Base-by-base conservation (phyloP, 805 yeast species). In the Suhomyces emberorum region DNA sequence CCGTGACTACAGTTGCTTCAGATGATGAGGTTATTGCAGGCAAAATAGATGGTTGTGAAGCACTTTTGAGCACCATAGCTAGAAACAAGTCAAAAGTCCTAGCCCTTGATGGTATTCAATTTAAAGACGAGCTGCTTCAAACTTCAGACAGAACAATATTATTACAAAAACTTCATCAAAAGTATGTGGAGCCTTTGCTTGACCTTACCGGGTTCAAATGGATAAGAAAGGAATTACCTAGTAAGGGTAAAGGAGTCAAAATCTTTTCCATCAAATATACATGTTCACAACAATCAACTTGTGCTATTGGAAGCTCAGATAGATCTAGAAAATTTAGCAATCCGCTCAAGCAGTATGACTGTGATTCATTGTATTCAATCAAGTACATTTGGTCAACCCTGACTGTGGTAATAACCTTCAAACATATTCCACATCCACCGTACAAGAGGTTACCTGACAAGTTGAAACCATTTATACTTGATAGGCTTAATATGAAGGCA, bases 211-310 rank as follows among this genome's bases (percentile, higher is more conserved):
- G 53, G 4, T 46, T 42, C 31, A 43, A 42, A 29, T 48, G 53
- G 53, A 41, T 46, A 12, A 25, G 49, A 27, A 48, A 44, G 26
- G 53, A 46, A 25, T 44, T 46, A 10, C 47, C 51, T 1, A 34
- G 47, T 12, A 44, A 41, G 26, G 53, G 51, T 5, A 38, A 41
- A 21, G 53, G 53, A 3, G 24, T 41, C 22, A 48, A 46, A 28
- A 41, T 48, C 10, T 46, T 48, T 23, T 39, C 49, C 4, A 29
- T 48, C 11, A 48, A 44, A 21, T 48, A 48, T 30, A 22, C 36
- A 19, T 48, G 52, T 34, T 46, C 51, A 10, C 52, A 48, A 18
- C 46, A 47, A 32, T 20, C 28, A 17, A 31, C 15, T 6, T 5
- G 27, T n/a, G 9, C 16, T 6, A 11, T n/a, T 8, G 10, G 7